Base-by-base conservation (phyloP, 2,329 filamentous ascomycete genomes). In the Aspergillus viridinutans region DNA sequence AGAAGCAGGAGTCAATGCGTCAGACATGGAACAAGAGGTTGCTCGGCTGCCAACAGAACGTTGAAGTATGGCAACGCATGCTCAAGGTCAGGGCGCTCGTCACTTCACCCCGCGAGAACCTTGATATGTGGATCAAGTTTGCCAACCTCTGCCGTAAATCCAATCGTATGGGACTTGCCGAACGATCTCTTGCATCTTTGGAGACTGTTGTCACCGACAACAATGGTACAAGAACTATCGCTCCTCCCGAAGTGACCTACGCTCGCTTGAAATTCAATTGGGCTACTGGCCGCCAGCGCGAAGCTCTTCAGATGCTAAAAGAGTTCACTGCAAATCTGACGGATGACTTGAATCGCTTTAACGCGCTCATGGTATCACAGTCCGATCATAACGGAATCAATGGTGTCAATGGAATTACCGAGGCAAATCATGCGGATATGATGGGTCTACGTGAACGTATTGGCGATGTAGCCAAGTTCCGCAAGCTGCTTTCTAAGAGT, bases 121-220 rank as follows among this genome's bases (percentile, higher is more conserved):
- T 96, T 81, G 90, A 96, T 68, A 99, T 99, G 92, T 97, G 92
- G 87, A 97, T 99, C 80, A 99, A 99, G 72, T 99, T 97, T 72
- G 90, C 94, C 67, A 99, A 97, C 67, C 85, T 99, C 5, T 99
- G 95, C 75, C 90, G 95, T 67, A 99, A 99, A 75, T 96, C 93
- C 48, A 90, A 91, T 57, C 89, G 94, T 29, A 92, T 93, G 82
- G 93, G 94, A 9, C 83, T 99, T 50, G 94, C 94, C 0, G 94
- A 99, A 76, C 95, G 96, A 76, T 95, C 92, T 10, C 79, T 99
- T 53, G 92, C 94, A 71, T 90, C 91, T 59, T 81, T 99, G n/a
- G 88, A 97, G 55, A 89, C 88, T 28, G 85, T 82, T 50, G 85
- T 91, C 14, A 80, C 66, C 26, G 74, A 76, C 45, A 72, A 67